Evolutionary conservation across 371 early-diverging fungal species (phyloP).

Genomic region (Mortierella sp.): DNA sequence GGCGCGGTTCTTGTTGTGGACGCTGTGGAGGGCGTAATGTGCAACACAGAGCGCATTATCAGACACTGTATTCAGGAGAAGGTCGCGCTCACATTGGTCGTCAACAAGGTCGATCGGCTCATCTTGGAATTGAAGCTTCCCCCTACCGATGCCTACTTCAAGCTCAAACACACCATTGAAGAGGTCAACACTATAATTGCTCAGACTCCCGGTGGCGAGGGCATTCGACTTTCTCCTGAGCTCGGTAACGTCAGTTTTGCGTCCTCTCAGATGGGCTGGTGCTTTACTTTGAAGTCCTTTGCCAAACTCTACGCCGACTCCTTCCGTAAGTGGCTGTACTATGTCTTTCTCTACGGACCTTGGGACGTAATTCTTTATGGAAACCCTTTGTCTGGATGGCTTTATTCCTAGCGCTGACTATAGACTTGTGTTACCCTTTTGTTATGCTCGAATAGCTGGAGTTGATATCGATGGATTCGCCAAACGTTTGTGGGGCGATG

Average conservation of each 20-base stretch:
- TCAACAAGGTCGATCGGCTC: slow-evolving; percentile 98
- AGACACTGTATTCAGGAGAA: slow-evolving; percentile 86
- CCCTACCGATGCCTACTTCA: slow-evolving; percentile 97
- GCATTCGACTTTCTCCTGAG: slow-evolving; percentile 91
- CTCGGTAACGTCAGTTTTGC: slow-evolving; percentile 98
- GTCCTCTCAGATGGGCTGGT: slow-evolving; percentile 94
- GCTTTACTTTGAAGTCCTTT: slow-evolving; percentile 95
- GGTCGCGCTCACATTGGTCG: slow-evolving; percentile 86
- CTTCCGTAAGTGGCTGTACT: slow-evolving; percentile 62
- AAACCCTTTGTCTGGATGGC: too few species aligned
- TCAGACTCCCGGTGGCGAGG: slow-evolving; percentile 59
- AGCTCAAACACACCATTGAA: slow-evolving; percentile 94
- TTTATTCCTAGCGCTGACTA: not conserved
- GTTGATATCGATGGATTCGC: slow-evolving; percentile 89
- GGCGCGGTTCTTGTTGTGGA: slow-evolving; percentile 97
- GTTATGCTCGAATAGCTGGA: slow-evolving; percentile 57
- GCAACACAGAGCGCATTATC: slow-evolving; percentile 93
- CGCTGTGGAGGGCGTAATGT: slow-evolving; percentile 98
- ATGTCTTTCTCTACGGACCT: not conserved
- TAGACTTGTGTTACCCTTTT: not conserved
- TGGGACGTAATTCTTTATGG: too few species aligned
- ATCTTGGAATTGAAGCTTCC: slow-evolving; percentile 97
- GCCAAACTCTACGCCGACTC: slow-evolving; percentile 90
- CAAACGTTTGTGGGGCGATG: slow-evolving; percentile 96
- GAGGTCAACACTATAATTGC: slow-evolving; percentile 93